Base-by-base conservation (phyloP, 805 yeast genomes). In the Nakazawaea wickerhamii region DNA sequence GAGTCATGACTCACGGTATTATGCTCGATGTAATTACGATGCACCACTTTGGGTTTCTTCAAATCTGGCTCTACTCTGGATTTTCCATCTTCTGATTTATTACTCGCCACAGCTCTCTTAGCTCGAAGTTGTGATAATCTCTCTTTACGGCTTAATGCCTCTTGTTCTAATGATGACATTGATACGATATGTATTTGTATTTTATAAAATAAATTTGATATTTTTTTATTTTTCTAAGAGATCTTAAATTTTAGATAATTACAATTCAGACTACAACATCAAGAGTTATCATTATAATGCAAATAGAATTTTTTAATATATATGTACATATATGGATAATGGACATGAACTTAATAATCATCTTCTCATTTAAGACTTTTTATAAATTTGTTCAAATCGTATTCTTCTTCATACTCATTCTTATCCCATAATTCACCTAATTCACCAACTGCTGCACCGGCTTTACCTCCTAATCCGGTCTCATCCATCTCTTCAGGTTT, bases 341-440 rank as follows among this genome's bases (percentile, higher is more conserved):
- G n/a, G n/a, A n/a, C n/a, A n/a, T n/a, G n/a, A n/a, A n/a, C n/a
- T n/a, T n/a, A n/a, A n/a, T n/a, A n/a, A n/a, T n/a, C n/a, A n/a
- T 23, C 26, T 15, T 30, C 31, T 28, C 31, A 28, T 8, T 30
- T 28, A 48, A 87, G 72, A 21, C 84, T 83, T 66, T 85, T 85
- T 63, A 93, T 91, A 61, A 93, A 93, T 41, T 84, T 79, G 61
- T 91, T 97, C 64, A 93, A 76, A 56, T 93, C 87, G 63, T 93
- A 93, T 67, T 93, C 99, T 57, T 93, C 99, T 50, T 90, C 96
- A 56, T 93, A 93, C 62, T 93, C 97, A 26, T 85, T 73, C 54
- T 87, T 93, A 58, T 93, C 98, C 99, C 99, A 93, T 44, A 93
- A 71, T 54, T 90, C 97, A 8, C 86, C 91, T 50, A 93, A 70